Percentiles rank a stretch among this genome's conserved stretches.
Evolutionary conservation across 257 asterid species (phyloP).

Genomic region (Misopates orontium): DNA sequence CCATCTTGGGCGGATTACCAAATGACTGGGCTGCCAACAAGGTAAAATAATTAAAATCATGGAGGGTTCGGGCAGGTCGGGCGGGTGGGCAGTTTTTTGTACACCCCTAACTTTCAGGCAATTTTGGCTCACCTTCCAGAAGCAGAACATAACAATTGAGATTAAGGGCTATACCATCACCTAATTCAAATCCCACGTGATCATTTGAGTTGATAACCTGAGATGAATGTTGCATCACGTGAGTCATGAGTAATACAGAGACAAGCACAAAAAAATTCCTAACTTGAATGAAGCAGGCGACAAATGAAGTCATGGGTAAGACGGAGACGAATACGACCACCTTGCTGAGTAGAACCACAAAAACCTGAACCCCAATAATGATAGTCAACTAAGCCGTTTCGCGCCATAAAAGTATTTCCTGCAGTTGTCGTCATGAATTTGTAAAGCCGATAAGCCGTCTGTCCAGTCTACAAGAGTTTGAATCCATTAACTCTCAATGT

Average conservation of each 20-base stretch:
- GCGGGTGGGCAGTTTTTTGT: no score
- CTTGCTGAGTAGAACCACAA: slow-evolving; percentile 31
- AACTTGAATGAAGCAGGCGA: background rate
- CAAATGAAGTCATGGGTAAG: no score
- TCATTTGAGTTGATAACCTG: background rate
- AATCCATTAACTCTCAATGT: slow-evolving; percentile 17
- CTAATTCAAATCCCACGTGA: background rate
- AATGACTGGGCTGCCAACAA: no score
- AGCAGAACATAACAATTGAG: slow-evolving; percentile 32
- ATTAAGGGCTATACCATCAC: background rate
- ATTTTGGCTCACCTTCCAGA: slow-evolving; percentile 40
- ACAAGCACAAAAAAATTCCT: background rate
- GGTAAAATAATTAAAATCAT: no score
- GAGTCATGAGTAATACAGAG: background rate
- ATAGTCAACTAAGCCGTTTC: background rate
- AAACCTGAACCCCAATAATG: slow-evolving; percentile 32
- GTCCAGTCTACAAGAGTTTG: slow-evolving; percentile 18
- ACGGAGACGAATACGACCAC: slow-evolving; percentile 20
- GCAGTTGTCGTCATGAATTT: background rate
- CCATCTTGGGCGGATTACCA: no score
- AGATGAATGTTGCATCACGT: background rate
- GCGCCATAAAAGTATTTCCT: slow-evolving; percentile 10
- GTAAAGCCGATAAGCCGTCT: slow-evolving; percentile 2
- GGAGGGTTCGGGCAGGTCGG: no score
- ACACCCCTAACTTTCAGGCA: slow-evolving; percentile 36